A percentile compares a stretch with the other conserved stretches of the same genome.
These are phyloP conservation scores for Bipolaris sorokiniana DNA, from an alignment of 2,329 filamentous ascomycete species.

Conservation along the genomic window DNA sequence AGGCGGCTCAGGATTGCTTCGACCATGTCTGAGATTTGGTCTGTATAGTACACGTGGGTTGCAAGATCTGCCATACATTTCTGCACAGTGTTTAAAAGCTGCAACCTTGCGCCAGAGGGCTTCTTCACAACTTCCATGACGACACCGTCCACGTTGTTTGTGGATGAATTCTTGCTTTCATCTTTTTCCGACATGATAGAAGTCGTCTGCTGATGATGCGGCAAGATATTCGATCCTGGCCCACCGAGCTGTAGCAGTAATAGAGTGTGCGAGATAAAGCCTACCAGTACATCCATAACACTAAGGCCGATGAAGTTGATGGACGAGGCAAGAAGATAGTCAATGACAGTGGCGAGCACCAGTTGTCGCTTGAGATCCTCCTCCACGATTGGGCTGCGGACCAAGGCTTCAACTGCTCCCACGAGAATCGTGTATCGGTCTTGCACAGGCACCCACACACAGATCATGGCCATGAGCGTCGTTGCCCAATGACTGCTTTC, in stretches of 20 bases:
- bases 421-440: conserved; percentile 91
- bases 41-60: conserved; percentile 94
- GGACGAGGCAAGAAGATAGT: conserved; percentile 81
- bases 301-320: conserved; percentile 95
- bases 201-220: conserved; percentile 48
- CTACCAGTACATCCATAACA: conserved; percentile 91
- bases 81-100: conserved; percentile 74
- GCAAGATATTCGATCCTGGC: conserved; percentile 46
- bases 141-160: conserved; percentile 31
- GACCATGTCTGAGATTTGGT: conserved; percentile 96
- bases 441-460: conserved; percentile 90
- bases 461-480: conserved; percentile 77
- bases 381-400: conserved; percentile 71
- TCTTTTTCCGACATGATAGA: conserved; percentile 35
- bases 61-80: conserved; percentile 88
- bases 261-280: conserved; percentile 82
- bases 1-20: conserved; percentile 77
- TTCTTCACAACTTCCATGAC: conserved; percentile 53
- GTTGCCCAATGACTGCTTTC: conserved; percentile 75
- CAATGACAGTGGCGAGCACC: conserved; percentile 76
- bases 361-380: conserved; percentile 75
- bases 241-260: conserved; percentile 71
- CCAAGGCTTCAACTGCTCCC: conserved; percentile 76
- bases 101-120: conserved; percentile 61
- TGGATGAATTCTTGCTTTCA: conserved; percentile 20